phyloP scores from a whole-genome alignment of 352 stramenopile genomes.

The Globisporangium echinulatum region DNA sequence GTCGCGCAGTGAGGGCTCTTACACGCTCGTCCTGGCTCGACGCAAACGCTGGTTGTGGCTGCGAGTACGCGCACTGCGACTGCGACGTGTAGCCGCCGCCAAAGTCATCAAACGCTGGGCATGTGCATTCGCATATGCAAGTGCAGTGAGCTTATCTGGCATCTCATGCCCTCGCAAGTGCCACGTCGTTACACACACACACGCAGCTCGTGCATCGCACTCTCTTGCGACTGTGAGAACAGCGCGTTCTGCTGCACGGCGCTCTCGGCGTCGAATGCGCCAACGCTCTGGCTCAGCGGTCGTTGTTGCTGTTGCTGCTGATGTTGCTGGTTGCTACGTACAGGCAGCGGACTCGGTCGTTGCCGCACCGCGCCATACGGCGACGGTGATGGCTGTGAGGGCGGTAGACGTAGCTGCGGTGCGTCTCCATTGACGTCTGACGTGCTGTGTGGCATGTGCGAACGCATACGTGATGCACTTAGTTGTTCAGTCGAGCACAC shows the following conservation, averaged over 20 bases:
- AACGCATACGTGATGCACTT: too few relatives aligned
- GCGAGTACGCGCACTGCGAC: slow-evolving; percentile 13
- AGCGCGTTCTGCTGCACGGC: background rate
- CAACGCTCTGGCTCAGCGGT: slow-evolving; percentile 3
- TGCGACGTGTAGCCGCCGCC: slow-evolving; percentile 10
- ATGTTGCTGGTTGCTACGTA: background rate
- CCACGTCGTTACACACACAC: background rate
- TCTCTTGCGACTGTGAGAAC: slow-evolving; percentile 14
- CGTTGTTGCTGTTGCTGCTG: background rate
- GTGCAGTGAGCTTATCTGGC: background rate
- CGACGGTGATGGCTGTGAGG: slow-evolving; percentile 9
- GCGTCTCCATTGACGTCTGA: slow-evolving; percentile 1
- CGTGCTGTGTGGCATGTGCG: background rate
- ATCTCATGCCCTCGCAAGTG: too few relatives aligned
- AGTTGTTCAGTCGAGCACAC: too few relatives aligned
- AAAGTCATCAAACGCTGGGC: slow-evolving; percentile 10
- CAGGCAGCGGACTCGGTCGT: slow-evolving; percentile 5
- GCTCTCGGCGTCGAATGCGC: slow-evolving; percentile 6
- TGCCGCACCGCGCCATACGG: slow-evolving; percentile 10
- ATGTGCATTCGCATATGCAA: background rate
- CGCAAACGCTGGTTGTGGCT: slow-evolving; percentile 10
- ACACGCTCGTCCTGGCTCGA: slow-evolving; percentile 17
- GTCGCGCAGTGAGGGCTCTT: too few relatives aligned
- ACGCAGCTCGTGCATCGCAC: background rate
- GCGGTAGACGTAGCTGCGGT: background rate